Conservation (phyloP, 1,139 yeast species). For the Nakaseomyces delphensis region DNA sequence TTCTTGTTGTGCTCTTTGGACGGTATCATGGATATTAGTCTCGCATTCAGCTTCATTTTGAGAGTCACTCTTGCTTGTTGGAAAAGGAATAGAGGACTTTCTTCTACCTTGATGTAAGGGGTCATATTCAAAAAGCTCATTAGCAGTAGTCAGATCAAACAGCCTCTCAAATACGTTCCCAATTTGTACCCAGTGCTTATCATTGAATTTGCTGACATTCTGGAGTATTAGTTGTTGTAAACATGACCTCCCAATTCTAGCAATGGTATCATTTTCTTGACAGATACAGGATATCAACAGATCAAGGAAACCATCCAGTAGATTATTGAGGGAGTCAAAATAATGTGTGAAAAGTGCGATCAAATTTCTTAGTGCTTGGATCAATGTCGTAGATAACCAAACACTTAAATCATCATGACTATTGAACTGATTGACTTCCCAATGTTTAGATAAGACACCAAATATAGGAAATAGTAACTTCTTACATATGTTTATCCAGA, state of each 20-base stretch:
- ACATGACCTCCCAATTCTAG: conserved; percentile 88
- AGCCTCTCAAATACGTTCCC: conserved; percentile 55
- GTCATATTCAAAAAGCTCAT: conserved; percentile 67
- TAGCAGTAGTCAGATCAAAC: conserved; percentile 78
- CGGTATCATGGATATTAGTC: conserved; percentile 17
- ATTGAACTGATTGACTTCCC: conserved; percentile 61
- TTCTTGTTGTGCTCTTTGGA: conserved; percentile 28
- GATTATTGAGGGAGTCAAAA: conserved; percentile 60
- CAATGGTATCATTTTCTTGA: conserved; percentile 94
- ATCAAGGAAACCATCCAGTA: conserved; percentile 70
- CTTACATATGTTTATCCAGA: conserved; percentile 78
- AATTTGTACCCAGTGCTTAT: conserved; percentile 67
- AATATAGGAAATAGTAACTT: conserved; percentile 85
- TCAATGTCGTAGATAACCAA: conserved; percentile 92
- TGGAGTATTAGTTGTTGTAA: conserved; percentile 67
- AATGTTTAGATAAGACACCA: conserved; percentile 63
- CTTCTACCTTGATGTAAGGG: conserved; percentile 40
- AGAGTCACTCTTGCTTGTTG: conserved; percentile 2
- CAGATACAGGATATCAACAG: conserved; percentile 81
- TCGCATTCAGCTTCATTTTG: conserved; percentile 7
- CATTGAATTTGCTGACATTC: conserved; percentile 57
- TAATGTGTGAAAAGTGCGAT: conserved; percentile 74
- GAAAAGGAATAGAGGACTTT: conserved; percentile 11
- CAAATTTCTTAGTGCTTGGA: conserved; percentile 89
- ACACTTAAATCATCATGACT: conserved; percentile 79